Evolutionary conservation across 345 rosid species (phyloP).

Genomic region (Bruguiera parviflora): DNA sequence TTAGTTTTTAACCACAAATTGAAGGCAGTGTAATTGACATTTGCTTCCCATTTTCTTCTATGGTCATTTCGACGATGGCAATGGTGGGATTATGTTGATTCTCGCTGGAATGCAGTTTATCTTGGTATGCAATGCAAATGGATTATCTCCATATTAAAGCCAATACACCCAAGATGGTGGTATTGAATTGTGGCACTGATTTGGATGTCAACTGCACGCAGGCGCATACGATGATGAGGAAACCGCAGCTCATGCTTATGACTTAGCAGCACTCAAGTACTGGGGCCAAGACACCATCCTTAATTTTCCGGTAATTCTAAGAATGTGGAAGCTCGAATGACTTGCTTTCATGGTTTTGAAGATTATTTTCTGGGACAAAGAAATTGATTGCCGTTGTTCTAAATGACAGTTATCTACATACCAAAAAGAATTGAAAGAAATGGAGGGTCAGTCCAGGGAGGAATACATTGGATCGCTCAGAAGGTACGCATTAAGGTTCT

Average conservation of each 20-base stretch:
- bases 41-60: not conserved
- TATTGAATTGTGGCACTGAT: not conserved
- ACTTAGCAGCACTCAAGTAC: conserved; percentile 89
- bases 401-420: conserved; percentile 50
- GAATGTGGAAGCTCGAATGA: not conserved
- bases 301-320: conserved; percentile 62
- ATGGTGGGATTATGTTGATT: conserved; percentile 3
- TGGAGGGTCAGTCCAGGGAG: conserved; percentile 77
- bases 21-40: not conserved
- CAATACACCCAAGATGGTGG: no score
- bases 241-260: conserved; percentile 92
- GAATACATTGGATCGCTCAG: conserved; percentile 86
- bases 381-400: not conserved
- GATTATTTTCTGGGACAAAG: not conserved
- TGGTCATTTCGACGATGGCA: not conserved
- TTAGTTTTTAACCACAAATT: no score
- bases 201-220: conserved; percentile 1
- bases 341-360: not conserved
- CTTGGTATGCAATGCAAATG: conserved; percentile 19
- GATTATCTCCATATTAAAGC: no score
- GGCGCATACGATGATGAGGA: conserved; percentile 91
- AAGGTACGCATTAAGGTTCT: conserved; percentile 40
- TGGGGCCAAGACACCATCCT: conserved; percentile 86
- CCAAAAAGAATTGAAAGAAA: conserved; percentile 60
- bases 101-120: conserved; percentile 8